Percentiles rank a stretch among this genome's conserved stretches.
Conservation (phyloP, 2,329 filamentous ascomycete genomes). For the Xylariaceae sp. region DNA sequence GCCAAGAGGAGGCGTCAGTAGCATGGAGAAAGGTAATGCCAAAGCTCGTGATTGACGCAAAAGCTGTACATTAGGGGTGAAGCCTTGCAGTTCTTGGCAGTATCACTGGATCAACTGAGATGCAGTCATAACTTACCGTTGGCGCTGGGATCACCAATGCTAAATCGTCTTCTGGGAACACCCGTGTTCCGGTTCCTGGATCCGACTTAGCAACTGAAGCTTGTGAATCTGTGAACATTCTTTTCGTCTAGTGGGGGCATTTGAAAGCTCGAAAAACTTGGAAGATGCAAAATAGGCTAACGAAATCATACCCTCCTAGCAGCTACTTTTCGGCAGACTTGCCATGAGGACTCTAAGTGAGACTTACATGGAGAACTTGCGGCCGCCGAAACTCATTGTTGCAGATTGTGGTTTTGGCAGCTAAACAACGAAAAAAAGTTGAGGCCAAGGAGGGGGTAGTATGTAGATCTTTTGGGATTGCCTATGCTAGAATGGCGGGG, state of each 20-base stretch:
- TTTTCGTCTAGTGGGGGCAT: no score
- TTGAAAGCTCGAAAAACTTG: no score
- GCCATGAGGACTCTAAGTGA: background rate
- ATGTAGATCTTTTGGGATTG: background rate
- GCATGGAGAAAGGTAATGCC: slow-evolving; percentile 21
- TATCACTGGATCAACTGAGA: slow-evolving; percentile 5
- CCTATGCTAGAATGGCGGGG: background rate
- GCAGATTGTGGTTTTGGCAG: slow-evolving; percentile 13
- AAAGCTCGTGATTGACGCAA: slow-evolving; percentile 27
- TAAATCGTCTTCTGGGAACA: slow-evolving; percentile 58
- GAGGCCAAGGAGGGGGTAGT: slow-evolving; percentile 5
- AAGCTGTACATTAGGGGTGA: slow-evolving; percentile 22
- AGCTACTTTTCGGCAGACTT: no score
- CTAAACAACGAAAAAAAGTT: slow-evolving; percentile 2
- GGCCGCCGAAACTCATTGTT: slow-evolving; percentile 47
- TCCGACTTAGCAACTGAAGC: slow-evolving; percentile 6
- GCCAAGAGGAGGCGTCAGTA: slow-evolving; percentile 26
- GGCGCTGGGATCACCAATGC: slow-evolving; percentile 51
- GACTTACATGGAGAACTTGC: slow-evolving; percentile 58
- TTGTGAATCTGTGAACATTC: no score
- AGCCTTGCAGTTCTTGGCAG: slow-evolving; percentile 4
- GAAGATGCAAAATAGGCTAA: no score
- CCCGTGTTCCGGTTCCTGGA: slow-evolving; percentile 57
- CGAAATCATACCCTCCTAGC: no score
- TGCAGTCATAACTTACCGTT: slow-evolving; percentile 44